Evolutionary conservation across 257 asterid species (phyloP).

Genomic region (Euphrasia confusa): DNA sequence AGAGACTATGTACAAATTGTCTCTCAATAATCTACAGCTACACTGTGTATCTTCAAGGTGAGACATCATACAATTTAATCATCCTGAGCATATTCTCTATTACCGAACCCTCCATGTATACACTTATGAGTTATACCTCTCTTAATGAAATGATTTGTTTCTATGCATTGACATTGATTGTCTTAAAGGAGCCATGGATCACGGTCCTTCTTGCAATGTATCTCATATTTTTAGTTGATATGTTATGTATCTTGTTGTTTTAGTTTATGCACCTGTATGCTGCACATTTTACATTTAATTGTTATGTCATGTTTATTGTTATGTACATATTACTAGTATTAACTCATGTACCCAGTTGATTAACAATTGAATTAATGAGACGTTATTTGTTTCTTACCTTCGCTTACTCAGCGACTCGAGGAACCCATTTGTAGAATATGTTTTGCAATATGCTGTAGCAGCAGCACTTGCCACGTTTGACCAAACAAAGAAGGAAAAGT

Average conservation of each 20-base stretch:
- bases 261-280: no score
- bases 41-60: slow-evolving; percentile 63
- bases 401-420: slow-evolving; percentile 61
- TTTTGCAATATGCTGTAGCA: slow-evolving; percentile 78
- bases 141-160: slow-evolving; percentile 2
- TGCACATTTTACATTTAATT: no score
- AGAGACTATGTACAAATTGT: slow-evolving; percentile 74
- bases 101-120: slow-evolving; percentile 9
- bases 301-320: no score
- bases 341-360: no score
- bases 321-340: no score
- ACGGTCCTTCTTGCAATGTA: no score
- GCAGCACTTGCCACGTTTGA: slow-evolving; percentile 68
- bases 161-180: slow-evolving; percentile 6
- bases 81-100: background rate
- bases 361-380: background rate
- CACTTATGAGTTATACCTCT: slow-evolving; percentile 9
- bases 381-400: slow-evolving; percentile 17
- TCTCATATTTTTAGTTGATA: no score
- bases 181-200: no score
- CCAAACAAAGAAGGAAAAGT: slow-evolving; percentile 50
- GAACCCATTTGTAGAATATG: slow-evolving; percentile 91
- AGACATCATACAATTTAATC: slow-evolving; percentile 14
- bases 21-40: slow-evolving; percentile 56
- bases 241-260: no score